Conservation (phyloP, 371 early-diverging fungal genomes). For the Mucor piriformis region DNA sequence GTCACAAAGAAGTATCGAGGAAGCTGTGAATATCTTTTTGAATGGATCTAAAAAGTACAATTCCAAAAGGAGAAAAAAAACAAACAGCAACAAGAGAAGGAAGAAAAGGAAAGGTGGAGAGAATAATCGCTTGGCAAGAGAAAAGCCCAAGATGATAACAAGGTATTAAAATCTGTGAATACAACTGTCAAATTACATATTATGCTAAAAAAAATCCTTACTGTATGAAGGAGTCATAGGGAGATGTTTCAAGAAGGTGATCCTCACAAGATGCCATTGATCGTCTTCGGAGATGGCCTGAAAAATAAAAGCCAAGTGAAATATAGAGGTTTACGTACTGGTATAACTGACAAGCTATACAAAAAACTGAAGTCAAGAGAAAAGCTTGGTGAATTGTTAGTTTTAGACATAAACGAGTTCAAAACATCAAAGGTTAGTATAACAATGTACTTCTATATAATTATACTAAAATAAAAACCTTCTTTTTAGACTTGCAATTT, state of each 20-base stretch:
- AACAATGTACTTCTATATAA: no score
- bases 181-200: neutral
- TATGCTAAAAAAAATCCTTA: neutral
- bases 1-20: neutral
- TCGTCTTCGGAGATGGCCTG: neutral
- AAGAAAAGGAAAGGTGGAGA: neutral
- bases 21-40: neutral
- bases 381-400: neutral
- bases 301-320: neutral
- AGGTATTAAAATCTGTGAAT: neutral
- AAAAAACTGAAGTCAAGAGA: neutral
- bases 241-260: neutral
- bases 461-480: no score
- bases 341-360: neutral
- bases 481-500: no score
- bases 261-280: neutral
- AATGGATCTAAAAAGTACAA: constrained; percentile 1
- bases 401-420: neutral
- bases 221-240: neutral
- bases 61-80: neutral
- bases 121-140: no score
- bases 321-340: neutral
- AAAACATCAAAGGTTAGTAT: neutral
- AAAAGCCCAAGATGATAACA: no score
- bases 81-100: neutral